Percentiles rank a stretch among this genome's conserved stretches.
Conservation (phyloP, 2,329 filamentous ascomycete species). For the Thelonectria discophora region DNA sequence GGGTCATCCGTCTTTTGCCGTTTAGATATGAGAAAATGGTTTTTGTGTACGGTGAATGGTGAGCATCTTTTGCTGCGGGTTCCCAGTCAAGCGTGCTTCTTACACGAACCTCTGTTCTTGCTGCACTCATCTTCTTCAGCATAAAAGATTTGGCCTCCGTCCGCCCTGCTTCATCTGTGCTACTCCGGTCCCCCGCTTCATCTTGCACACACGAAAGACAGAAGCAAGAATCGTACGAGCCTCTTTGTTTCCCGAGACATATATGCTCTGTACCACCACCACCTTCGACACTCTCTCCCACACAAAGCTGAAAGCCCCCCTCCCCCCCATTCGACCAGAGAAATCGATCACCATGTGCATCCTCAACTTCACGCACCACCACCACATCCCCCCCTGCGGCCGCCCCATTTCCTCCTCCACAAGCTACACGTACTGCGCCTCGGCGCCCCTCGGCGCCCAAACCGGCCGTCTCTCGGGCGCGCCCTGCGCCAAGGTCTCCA, state of each 20-base stretch:
- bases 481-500: slow-evolving; percentile 32
- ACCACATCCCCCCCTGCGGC: slow-evolving; percentile 56
- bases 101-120: not conserved
- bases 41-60: no score
- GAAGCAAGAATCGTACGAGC: slow-evolving; percentile 31
- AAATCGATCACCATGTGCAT: slow-evolving; percentile 54
- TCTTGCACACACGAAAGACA: not conserved
- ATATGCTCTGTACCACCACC: slow-evolving; percentile 29
- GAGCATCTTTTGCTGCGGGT: no score
- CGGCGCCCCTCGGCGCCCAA: slow-evolving; percentile 45
- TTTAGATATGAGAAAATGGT: no score
- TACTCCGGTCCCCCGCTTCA: not conserved
- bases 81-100: no score
- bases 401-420: slow-evolving; percentile 52
- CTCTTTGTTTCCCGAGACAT: slow-evolving; percentile 39
- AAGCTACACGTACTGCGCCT: slow-evolving; percentile 56
- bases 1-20: not conserved
- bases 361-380: slow-evolving; percentile 61
- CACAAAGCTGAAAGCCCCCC: not conserved
- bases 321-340: not conserved
- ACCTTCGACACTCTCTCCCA: not conserved
- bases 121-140: not conserved
- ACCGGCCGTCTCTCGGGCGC: slow-evolving; percentile 38
- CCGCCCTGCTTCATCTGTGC: not conserved
- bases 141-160: not conserved